Evolutionary conservation across 352 stramenopile genomes (phyloP), one percentile per base, ranked within the genome.

Genomic region (Phytophthora meadii): DNA sequence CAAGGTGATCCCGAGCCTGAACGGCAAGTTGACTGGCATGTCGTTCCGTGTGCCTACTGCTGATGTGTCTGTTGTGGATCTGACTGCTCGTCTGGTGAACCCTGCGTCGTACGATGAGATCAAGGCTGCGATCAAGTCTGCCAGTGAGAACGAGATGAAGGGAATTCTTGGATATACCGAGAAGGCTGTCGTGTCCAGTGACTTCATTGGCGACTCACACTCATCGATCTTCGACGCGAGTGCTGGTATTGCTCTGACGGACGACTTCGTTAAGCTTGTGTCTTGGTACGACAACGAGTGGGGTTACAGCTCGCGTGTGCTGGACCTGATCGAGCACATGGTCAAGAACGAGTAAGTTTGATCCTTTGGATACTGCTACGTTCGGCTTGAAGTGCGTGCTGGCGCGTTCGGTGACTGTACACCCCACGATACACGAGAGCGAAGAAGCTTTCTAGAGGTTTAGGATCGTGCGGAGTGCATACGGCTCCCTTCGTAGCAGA

Each of bases 241-340:
- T 61, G 97, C 98, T 45, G 95, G 97, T 68, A 99, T 99, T 77
- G 97, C 97, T 63, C 90, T 99, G 64, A 99, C 97, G 70, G 88
- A 97, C 61, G 89, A 97, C 76, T 99, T 99, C 73, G 95, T 99
- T 60, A 99, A 99, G 96, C 89, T 99, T 68, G 91, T 99, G 51
- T 97, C 95, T 62, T 99, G 97, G 97, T 99, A 99, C 77, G 98
- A 99, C 88, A 99, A 99, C 89, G 97, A 99, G 80, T 99, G 94
- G 84, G 97, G 97, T 67, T 99, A 99, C 95, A 98, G 87, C 67
- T 88, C 87, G 87, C 95, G 97, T 85, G 88, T 99, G 72, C 78
- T 99, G 72, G 96, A 99, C 84, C 84, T 99, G 68, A 98, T 99
- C 74, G 91, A 93, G 86, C 93, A 99, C 88, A 97, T 98, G 82